These are phyloP conservation scores for Coelastrella sp. DNA, from an alignment of 139 green algal species.

Conservation along the genomic window DNA sequence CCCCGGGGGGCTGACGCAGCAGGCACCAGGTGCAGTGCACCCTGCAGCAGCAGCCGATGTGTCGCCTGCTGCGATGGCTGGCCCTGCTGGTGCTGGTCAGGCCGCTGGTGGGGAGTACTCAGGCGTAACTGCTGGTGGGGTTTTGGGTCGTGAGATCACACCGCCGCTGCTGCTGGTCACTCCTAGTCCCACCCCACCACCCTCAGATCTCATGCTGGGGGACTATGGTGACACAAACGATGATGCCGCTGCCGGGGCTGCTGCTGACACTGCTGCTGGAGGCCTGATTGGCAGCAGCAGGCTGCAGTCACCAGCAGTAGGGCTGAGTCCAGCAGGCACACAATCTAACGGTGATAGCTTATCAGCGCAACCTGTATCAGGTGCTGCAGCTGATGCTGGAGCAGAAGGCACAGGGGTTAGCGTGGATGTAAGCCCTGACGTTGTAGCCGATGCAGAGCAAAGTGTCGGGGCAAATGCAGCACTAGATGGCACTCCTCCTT, in stretches of 20 bases:
- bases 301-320: background rate
- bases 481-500: no score
- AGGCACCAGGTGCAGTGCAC: slow-evolving; percentile 3
- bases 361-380: background rate
- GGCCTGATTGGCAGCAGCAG: background rate
- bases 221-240: slow-evolving; percentile 32
- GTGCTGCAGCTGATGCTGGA: background rate
- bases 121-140: background rate
- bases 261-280: slow-evolving; percentile 15
- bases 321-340: slow-evolving; percentile 14
- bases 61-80: background rate
- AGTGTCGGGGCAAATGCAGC: background rate
- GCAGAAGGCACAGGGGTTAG: background rate
- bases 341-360: background rate
- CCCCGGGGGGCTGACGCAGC: background rate
- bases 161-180: slow-evolving; percentile 21
- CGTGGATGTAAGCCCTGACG: background rate
- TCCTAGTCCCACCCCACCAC: slow-evolving; percentile 37
- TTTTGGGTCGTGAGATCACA: background rate
- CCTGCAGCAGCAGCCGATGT: background rate
- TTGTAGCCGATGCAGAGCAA: background rate
- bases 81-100: background rate
- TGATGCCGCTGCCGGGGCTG: background rate
- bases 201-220: slow-evolving; percentile 31
- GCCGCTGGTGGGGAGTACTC: background rate